Evolutionary conservation across 495 filamentous ascomycete species (phyloP).

Genomic region (Podospora didyma): DNA sequence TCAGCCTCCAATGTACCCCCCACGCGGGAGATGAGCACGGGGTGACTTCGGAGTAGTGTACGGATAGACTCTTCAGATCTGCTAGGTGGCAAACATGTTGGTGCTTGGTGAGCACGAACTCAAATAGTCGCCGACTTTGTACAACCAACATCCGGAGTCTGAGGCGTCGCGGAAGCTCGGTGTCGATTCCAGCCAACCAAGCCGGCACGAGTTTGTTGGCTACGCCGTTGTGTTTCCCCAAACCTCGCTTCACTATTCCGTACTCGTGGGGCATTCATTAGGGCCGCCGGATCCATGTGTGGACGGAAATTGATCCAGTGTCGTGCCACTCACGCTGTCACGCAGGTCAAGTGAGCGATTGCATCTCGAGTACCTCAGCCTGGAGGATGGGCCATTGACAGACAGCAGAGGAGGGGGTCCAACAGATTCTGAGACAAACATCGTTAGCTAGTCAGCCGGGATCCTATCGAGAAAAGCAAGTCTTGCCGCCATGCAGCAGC

Average conservation of each 20-base stretch:
- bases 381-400: neutral
- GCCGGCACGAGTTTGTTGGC: conserved; percentile 4
- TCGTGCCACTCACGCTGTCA: conserved; percentile 5
- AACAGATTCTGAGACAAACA: neutral
- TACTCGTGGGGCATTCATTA: conserved; percentile 10
- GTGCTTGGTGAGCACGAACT: neutral
- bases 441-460: neutral
- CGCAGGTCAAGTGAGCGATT: conserved; percentile 2
- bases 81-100: neutral
- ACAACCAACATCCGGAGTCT: neutral
- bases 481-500: neutral
- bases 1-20: neutral
- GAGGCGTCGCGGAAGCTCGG: neutral
- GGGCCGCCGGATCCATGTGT: neutral
- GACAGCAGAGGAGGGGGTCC: neutral
- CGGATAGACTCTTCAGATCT: neutral
- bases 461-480: neutral
- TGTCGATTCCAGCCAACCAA: neutral
- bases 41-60: neutral
- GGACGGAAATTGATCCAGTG: conserved; percentile 6
- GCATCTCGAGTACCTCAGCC: neutral
- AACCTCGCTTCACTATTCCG: neutral
- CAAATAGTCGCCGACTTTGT: neutral
- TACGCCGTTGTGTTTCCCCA: conserved; percentile 4
- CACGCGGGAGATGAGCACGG: neutral